Evolutionary conservation across 2,329 filamentous ascomycete species (phyloP).

Genomic region (Xylariaceae sp.): DNA sequence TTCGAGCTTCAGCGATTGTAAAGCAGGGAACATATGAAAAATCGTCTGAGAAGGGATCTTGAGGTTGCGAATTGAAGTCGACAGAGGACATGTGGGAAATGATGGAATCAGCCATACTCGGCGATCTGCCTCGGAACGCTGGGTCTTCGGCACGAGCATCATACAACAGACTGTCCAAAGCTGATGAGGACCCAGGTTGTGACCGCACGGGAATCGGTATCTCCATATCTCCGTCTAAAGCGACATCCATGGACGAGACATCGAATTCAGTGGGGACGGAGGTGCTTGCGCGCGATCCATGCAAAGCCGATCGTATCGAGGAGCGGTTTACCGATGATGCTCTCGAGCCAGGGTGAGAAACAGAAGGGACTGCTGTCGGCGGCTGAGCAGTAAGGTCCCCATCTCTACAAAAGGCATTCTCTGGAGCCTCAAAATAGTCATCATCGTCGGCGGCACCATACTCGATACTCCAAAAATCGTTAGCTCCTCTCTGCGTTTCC

Average conservation of each 20-base stretch:
- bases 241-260: conserved; percentile 27
- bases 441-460: conserved; percentile 59
- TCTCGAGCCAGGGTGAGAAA: conserved; percentile 28
- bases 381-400: conserved; percentile 20
- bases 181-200: conserved; percentile 48
- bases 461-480: conserved; percentile 79
- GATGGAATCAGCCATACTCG: conserved; percentile 75
- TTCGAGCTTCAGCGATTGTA: conserved; percentile 75
- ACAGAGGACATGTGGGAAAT: conserved; percentile 65
- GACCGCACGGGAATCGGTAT: conserved; percentile 50
- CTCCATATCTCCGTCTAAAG: conserved; percentile 48
- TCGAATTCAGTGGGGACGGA: conserved; percentile 35
- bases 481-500: conserved; percentile 45
- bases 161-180: conserved; percentile 73
- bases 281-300: conserved; percentile 33
- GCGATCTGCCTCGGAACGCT: conserved; percentile 59
- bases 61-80: conserved; percentile 51
- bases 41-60: conserved; percentile 73
- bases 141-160: conserved; percentile 60
- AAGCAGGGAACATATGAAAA: conserved; percentile 91
- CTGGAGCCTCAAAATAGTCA: conserved; percentile 36
- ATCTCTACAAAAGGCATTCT: conserved; percentile 23
- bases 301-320: conserved; percentile 43
- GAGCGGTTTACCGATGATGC: conserved; percentile 45
- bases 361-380: conserved; percentile 19